These are phyloP conservation scores for Ophiocordyceps sinensis DNA, from an alignment of 2,329 filamentous ascomycete species.

Conservation along the genomic window DNA sequence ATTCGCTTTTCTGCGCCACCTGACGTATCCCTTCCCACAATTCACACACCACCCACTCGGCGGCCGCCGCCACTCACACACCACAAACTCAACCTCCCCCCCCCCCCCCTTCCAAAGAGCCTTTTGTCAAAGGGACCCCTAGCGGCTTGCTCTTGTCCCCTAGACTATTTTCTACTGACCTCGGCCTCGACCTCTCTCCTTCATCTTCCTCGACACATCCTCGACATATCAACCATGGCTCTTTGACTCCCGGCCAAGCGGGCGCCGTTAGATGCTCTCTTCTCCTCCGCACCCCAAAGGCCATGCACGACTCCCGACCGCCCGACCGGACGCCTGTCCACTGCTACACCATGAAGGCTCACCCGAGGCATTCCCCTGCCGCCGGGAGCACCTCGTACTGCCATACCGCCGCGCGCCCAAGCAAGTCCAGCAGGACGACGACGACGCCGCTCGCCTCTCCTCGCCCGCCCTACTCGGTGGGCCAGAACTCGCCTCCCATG, in stretches of 20 bases:
- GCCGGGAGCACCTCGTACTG: conserved; percentile 16
- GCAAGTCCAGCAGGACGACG: conserved; percentile 24
- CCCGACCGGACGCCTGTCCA: conserved; percentile 22
- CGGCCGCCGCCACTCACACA: background rate
- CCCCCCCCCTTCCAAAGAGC: background rate
- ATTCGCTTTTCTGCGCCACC: background rate
- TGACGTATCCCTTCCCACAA: conserved; percentile 1
- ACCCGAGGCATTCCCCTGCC: conserved; percentile 20
- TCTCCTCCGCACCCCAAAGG: background rate
- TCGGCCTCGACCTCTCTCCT: background rate
- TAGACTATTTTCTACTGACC: background rate
- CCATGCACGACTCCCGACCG: conserved; percentile 18
- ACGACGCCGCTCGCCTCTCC: conserved; percentile 41
- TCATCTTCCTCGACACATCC: background rate
- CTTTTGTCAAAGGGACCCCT: background rate
- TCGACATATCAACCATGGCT: background rate
- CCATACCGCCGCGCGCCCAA: conserved; percentile 23
- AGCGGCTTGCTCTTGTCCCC: background rate
- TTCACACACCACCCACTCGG: background rate
- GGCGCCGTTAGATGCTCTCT: background rate
- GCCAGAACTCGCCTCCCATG: conserved; percentile 38
- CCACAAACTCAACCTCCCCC: too few relatives aligned
- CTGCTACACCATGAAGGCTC: conserved; percentile 33
- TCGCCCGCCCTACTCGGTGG: conserved; percentile 35
- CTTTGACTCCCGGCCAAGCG: background rate